Evolutionary conservation across 768 basidiomycete genomes (phyloP).

Genomic region (Mycena latifolia): DNA sequence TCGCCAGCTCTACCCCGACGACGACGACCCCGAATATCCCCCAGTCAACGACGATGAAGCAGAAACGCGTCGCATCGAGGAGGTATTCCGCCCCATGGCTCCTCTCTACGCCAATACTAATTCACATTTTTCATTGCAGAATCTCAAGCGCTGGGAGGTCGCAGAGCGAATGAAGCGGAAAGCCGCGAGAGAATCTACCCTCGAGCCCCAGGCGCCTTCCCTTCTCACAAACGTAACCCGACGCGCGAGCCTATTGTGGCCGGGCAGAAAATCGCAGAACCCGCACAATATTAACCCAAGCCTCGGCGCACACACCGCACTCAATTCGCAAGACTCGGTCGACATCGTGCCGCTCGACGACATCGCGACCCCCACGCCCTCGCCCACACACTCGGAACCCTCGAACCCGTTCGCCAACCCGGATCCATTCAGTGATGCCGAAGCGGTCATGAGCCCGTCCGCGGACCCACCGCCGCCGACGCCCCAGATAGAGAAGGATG

Average conservation of each 20-base stretch:
- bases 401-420: constrained; percentile 63
- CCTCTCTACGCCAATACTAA: constrained; percentile 25
- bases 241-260: constrained; percentile 71
- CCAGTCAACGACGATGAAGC: constrained; percentile 74
- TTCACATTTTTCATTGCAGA: constrained; percentile 60
- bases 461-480: constrained; percentile 33
- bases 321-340: constrained; percentile 64
- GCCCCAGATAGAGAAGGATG: constrained; percentile 27
- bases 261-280: constrained; percentile 50
- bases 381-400: constrained; percentile 50
- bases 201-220: constrained; percentile 50
- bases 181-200: constrained; percentile 69
- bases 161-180: constrained; percentile 83
- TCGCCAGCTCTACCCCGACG: constrained; percentile 28
- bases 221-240: constrained; percentile 70
- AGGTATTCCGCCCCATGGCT: constrained; percentile 58
- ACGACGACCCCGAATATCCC: constrained; percentile 60
- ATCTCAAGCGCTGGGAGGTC: constrained; percentile 81
- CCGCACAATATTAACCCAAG: constrained; percentile 39
- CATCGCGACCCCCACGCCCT: constrained; percentile 57
- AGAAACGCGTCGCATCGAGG: constrained; percentile 78
- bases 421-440: constrained; percentile 65
- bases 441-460: constrained; percentile 43
- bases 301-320: constrained; percentile 57
- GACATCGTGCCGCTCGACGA: constrained; percentile 69